Evolutionary conservation across 2,329 filamentous ascomycete species (phyloP).

Genomic region (Epichloe glyceriae): DNA sequence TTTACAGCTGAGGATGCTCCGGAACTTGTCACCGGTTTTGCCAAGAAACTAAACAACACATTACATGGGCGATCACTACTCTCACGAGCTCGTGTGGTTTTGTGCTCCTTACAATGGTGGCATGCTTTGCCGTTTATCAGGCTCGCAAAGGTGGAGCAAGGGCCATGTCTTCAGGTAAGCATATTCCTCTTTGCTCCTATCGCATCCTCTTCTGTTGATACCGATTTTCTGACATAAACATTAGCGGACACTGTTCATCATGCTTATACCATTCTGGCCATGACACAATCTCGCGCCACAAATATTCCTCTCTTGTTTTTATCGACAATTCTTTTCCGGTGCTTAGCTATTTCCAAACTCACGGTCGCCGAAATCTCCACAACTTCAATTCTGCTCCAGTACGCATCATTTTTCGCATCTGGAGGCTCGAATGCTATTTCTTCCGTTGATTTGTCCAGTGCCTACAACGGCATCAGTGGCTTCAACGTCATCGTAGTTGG

Average conservation of each 20-base stretch:
- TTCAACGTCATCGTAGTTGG: conserved; percentile 79
- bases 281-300: conserved; percentile 74
- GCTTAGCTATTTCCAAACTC: conserved; percentile 34
- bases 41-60: conserved; percentile 25
- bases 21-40: conserved; percentile 51
- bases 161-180: conserved; percentile 18
- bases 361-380: conserved; percentile 48
- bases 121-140: conserved; percentile 26
- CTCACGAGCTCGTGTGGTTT: conserved; percentile 36
- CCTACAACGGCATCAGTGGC: conserved; percentile 78
- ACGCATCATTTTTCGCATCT: conserved; percentile 76
- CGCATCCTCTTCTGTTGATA: not conserved
- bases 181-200: not conserved
- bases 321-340: conserved; percentile 47
- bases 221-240: not conserved
- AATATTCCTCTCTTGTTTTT: conserved; percentile 79
- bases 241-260: conserved; percentile 45
- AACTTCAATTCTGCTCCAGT: conserved; percentile 63
- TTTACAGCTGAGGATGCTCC: conserved; percentile 83
- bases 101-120: conserved; percentile 28
- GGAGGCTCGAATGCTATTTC: conserved; percentile 92
- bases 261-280: conserved; percentile 62
- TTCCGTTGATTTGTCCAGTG: conserved; percentile 84
- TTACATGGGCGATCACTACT: conserved; percentile 33
- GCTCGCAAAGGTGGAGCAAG: conserved; percentile 18